Evolutionary conservation across 2,329 filamentous ascomycete genomes (phyloP).

Genomic region (Fusarium falciforme): DNA sequence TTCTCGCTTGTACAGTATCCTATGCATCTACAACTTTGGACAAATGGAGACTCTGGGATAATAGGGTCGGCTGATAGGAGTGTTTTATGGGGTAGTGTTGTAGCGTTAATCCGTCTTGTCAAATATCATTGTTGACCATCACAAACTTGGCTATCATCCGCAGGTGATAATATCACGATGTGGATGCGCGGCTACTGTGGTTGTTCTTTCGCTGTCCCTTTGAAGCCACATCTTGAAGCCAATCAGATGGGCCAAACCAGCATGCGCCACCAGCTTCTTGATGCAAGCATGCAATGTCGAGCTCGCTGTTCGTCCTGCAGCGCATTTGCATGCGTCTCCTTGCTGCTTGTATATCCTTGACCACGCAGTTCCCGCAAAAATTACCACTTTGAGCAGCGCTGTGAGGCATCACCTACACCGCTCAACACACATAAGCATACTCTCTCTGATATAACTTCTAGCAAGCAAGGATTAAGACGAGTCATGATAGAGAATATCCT

Average conservation of each 20-base stretch:
- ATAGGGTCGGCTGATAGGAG: slow-evolving; percentile 15
- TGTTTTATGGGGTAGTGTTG: slow-evolving; percentile 21
- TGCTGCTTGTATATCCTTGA: slow-evolving; percentile 9
- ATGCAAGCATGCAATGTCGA: not conserved
- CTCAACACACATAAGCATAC: not conserved
- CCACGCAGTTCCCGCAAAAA: slow-evolving; percentile 31
- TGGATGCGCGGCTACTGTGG: not conserved
- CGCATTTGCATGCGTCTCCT: slow-evolving; percentile 26
- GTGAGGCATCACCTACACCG: not conserved
- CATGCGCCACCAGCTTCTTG: not conserved
- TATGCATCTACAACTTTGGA: slow-evolving; percentile 27
- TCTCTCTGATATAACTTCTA: not conserved
- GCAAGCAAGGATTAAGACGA: not conserved
- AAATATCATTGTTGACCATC: not conserved
- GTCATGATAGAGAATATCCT: not conserved
- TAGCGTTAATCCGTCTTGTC: slow-evolving; percentile 28
- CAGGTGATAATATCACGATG: not conserved
- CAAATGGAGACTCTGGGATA: slow-evolving; percentile 20
- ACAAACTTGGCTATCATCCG: not conserved
- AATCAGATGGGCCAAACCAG: not conserved
- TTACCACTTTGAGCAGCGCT: slow-evolving; percentile 26
- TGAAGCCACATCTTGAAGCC: not conserved
- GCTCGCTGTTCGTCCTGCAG: not conserved
- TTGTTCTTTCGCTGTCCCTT: too few relatives aligned
- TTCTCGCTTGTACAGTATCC: slow-evolving; percentile 32